Base-by-base conservation (phyloP, 2,329 filamentous ascomycete species). In the Ramularia endophylla region DNA sequence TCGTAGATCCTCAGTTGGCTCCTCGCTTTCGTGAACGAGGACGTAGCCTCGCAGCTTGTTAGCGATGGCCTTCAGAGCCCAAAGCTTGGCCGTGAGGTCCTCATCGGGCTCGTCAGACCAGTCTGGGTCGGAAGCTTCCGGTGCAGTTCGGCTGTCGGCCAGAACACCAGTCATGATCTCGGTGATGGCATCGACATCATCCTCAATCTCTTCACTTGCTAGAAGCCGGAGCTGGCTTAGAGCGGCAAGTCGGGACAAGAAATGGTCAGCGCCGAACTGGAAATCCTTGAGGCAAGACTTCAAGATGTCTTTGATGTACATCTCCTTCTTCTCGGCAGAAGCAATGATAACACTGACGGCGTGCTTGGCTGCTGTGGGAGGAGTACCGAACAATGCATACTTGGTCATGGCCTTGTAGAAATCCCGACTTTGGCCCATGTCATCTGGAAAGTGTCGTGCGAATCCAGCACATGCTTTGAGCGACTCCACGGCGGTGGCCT, bases 391-490 rank as follows among this genome's bases (percentile, higher is more conserved):
- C 15, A 90, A 73, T 1, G 89, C 86, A 62, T 92, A 97, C 54
- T 78, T 83, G 46, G 83, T 80, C 61, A 98, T 75, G 1, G 87
- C 83, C 56, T 92, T 81, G 22, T 80, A 73, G 55, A 97, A 90
- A 51, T 85, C 85, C 41, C 83, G 80, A 47, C 94, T 85, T 44
- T 80, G 77, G 1, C 86, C 85, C 39, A 98, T 78, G 46, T 97
- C 89, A 8, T 81, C 74, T 0, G 90, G 82, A 53, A 94, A 90
- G 54, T 83, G 88, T 57, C 83, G 83, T 1, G 89, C 86, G 61
- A 95, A 98, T 2, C 85, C 87, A 8, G 90, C 85, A 61, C 92
- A 95, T 2, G 94, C 90, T 61, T 94, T 95, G 44, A 98, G 72
- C 2, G 90, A 90, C 56, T 95, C 87, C 9, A 92, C 86, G n/a